Percentiles rank a stretch among this genome's conserved stretches.
Evolutionary conservation across 306 rosid species (phyloP).

Genomic region (Canavalia gladiata): DNA sequence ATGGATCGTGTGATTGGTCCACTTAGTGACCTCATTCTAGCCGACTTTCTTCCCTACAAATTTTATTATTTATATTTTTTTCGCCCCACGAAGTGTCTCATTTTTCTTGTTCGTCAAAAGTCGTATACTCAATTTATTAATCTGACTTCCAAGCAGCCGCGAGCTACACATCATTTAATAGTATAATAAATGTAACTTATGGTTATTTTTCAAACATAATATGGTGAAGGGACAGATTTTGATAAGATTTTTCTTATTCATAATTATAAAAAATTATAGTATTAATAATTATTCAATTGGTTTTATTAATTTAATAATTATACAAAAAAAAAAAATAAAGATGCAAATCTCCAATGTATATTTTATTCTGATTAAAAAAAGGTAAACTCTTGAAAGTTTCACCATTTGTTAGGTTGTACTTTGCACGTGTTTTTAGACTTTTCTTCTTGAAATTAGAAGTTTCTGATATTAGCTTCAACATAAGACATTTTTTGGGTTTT

Average conservation of each 20-base stretch:
- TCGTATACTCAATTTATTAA: slow-evolving; percentile 5
- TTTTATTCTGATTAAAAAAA: no score
- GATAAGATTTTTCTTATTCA: neutral
- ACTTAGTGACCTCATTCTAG: slow-evolving; percentile 29
- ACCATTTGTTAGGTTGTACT: no score
- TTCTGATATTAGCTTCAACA: no score
- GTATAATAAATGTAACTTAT: neutral
- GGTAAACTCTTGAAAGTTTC: no score
- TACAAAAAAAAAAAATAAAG: no score
- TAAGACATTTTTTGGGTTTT: no score
- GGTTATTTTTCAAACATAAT: neutral
- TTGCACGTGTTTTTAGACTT: no score
- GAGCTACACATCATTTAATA: no score
- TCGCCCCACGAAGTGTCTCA: neutral
- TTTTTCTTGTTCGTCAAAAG: slow-evolving; percentile 17
- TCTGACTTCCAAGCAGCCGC: neutral
- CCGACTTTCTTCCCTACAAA: neutral
- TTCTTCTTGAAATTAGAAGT: no score
- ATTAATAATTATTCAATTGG: neutral
- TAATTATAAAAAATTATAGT: neutral
- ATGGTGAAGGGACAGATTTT: no score
- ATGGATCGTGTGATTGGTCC: neutral
- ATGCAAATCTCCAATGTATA: no score
- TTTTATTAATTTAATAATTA: no score
- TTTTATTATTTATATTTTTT: neutral